These are phyloP conservation scores for Colletotrichum karsti DNA, from an alignment of 2,329 filamentous ascomycete species.

Conservation along the genomic window DNA sequence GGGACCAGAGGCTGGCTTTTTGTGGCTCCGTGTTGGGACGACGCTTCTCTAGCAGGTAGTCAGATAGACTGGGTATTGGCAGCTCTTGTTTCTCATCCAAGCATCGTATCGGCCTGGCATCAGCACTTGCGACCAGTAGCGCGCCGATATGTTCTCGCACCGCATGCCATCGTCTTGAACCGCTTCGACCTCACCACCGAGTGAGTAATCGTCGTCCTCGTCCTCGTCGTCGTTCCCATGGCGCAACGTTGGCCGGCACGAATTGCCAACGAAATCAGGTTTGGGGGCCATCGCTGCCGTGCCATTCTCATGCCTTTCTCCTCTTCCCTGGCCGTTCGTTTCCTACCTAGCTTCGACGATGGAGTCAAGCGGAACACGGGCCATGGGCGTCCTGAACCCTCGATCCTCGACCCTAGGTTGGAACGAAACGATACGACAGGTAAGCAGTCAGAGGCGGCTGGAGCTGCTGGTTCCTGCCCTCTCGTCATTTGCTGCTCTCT, in stretches of 20 bases:
- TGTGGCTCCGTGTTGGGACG: conserved; percentile 28
- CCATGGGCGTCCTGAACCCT: conserved; percentile 16
- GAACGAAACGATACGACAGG: conserved; percentile 10
- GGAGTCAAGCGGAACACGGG: conserved; percentile 21
- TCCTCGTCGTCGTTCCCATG: background rate
- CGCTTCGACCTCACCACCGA: background rate
- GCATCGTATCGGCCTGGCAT: conserved; percentile 25
- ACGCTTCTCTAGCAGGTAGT: conserved; percentile 27
- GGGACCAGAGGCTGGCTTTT: conserved; percentile 24
- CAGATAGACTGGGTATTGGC: conserved; percentile 1
- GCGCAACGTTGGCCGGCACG: background rate
- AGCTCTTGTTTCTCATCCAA: background rate
- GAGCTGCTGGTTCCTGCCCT: conserved; percentile 21
- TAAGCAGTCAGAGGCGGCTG: conserved; percentile 22
- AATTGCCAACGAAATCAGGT: background rate
- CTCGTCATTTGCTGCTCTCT: background rate
- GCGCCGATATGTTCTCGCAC: conserved; percentile 12
- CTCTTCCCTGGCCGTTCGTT: background rate
- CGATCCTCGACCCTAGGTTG: conserved; percentile 20
- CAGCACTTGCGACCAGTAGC: conserved; percentile 27
- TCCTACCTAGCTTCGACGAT: background rate
- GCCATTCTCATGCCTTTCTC: background rate
- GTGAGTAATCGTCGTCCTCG: too few species aligned
- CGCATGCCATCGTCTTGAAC: conserved; percentile 1
- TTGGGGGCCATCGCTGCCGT: conserved; percentile 11